Evolutionary conservation across 2,329 filamentous ascomycete genomes (phyloP).

Genomic region (Apiospora marii): DNA sequence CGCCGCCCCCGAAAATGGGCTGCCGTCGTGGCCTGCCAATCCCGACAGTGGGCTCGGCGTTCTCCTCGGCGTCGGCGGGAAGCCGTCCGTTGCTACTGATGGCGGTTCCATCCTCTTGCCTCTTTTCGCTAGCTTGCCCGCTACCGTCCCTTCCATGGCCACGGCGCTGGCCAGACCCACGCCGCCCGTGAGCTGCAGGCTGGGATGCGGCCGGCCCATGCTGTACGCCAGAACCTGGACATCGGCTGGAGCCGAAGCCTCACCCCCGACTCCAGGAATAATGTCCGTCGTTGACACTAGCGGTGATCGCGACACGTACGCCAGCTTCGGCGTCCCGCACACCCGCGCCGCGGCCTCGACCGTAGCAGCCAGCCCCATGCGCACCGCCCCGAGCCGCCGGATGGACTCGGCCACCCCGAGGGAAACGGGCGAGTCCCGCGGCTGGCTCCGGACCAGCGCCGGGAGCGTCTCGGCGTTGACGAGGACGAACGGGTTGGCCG

Average conservation of each 20-base stretch:
- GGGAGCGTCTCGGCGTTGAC: conserved; percentile 54
- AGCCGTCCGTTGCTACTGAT: not conserved
- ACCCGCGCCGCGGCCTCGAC: conserved; percentile 43
- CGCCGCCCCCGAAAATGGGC: not conserved
- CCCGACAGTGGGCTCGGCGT: not conserved
- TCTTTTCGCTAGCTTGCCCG: not conserved
- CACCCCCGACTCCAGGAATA: accelerated
- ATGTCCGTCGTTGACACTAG: too few species aligned
- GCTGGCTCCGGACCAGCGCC: not conserved
- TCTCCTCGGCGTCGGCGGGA: not conserved
- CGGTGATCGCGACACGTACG: conserved; percentile 52
- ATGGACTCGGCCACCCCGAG: conserved; percentile 55
- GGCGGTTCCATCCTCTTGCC: not conserved
- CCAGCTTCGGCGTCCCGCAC: conserved; percentile 61
- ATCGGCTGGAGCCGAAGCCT: conserved; percentile 38
- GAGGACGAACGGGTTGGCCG: conserved; percentile 55
- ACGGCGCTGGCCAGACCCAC: conserved; percentile 56
- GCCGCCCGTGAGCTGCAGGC: conserved; percentile 60
- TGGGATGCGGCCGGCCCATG: conserved; percentile 59
- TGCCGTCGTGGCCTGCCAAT: not conserved
- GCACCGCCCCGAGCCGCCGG: conserved; percentile 59
- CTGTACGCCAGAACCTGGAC: conserved; percentile 55
- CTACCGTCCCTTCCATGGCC: conserved; percentile 51
- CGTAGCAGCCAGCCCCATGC: conserved; percentile 61
- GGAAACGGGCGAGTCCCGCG: conserved; percentile 31